Evolutionary conservation across 1,284 basidiomycete genomes (phyloP), one percentile per base, ranked within the genome.

Genomic region (Cryptococcus wingfieldii): DNA sequence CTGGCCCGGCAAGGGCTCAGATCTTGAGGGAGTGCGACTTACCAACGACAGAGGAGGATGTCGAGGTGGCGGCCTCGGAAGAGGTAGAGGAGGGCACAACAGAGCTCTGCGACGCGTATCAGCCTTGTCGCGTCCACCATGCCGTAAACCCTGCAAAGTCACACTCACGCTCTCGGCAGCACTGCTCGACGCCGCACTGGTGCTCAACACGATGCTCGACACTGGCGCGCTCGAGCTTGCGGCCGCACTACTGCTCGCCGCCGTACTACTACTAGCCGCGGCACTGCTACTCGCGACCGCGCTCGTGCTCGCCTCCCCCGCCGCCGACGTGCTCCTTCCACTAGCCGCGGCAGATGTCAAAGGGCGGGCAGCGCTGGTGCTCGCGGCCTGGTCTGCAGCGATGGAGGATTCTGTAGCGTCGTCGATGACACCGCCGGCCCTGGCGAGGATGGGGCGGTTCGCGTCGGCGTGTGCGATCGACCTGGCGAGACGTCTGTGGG

Each of bases 401-500:
- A 55, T 58, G 28, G 60, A 61, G 14, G 56, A 54, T 28, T 54
- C 44, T 10, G 58, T 56, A 19, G 47, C 53, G 43, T 57, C 48
- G 47, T 62, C 55, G 23, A 52, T 49, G 25, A 34, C 52, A 8
- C 28, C 55, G 19, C 60, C 60, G 34, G 54, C 57, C 42, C 60
- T 31, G 4, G 50, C 43, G n/a, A 53, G 39, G 31, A 50, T 27
- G 8, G 47, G 39, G 41, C 54, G 50, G 50, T 59, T 57, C 37
- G 54, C 57, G 45, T 59, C 58, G 28, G 59, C 48, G 31, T 56
- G 56, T 31, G 59, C 48, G 37, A 56, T 51, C 3, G 58, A 59
- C 50, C 65, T 51, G 25, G 56, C 60, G 41, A 62, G 65, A 43
- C 64, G 65, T 51, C 65, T 48, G 23, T 61, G 55, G 4, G 48